Evolutionary conservation across 306 rosid species (phyloP), one percentile per base, ranked within the genome.

Genomic region (Spatholobus suberectus): DNA sequence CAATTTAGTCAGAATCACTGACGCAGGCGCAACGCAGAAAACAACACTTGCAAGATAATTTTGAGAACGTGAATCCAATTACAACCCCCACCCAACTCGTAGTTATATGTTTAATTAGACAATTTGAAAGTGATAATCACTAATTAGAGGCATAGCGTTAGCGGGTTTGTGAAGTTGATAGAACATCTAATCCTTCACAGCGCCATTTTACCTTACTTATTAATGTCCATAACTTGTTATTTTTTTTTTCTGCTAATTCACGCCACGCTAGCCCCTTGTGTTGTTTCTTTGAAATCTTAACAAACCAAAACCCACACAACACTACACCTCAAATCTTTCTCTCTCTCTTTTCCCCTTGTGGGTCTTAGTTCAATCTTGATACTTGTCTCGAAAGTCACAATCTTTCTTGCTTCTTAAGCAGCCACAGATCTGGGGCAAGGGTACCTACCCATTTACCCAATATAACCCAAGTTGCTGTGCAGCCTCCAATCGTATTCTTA

Each of bases 341-440:
- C 85, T 51, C 70, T 44, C 66, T 15, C 54, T 37, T 55, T 44
- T 38, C 23, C 8, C 18, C 18, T 12, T 41, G 81, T 54, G 84
- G 84, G 84, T 65, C 85, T 63, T 78, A 40, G 49, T 74, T 65
- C 69, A 87, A 79, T 67, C 77, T 82, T 82, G 71, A 85, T 65
- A 51, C 90, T 82, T 87, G 66, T 40, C 37, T 78, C 83, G 58
- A 54, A 87, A 84, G 90, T 61, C 85, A 82, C 68, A 37, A 51
- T 83, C 70, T 85, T 85, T 79, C 88, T 87, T 87, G 87, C 68
- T 78, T 79, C 81, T 79, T 61, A 87, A 85, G 88, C 84, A 77
- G 77, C 74, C 83, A 52, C 26, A 79, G 88, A 82, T 87, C 81
- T 37, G 74, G 32, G 78, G 54, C 67, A 73, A 29, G 51, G 55